phyloP scores from a whole-genome alignment of 2,329 filamentous ascomycete species.

The Parafenestella ontariensis region DNA sequence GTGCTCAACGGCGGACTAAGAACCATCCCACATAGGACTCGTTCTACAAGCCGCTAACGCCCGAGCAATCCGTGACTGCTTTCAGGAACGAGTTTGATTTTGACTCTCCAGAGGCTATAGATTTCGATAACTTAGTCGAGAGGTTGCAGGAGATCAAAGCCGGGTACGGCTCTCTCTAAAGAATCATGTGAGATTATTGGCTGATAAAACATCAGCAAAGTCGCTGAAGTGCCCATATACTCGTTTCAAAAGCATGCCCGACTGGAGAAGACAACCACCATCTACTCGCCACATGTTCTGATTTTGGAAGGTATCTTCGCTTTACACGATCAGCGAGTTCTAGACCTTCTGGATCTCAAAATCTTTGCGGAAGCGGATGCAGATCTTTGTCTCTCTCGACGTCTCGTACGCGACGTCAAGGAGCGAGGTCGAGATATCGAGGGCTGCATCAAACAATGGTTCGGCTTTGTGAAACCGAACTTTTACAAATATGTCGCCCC shows the following conservation, averaged over 20 bases:
- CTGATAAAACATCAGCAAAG: constrained; percentile 64
- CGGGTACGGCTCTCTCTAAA: constrained; percentile 67
- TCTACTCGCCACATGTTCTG: constrained; percentile 95
- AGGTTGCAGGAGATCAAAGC: constrained; percentile 84
- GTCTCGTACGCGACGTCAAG: constrained; percentile 79
- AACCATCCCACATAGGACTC: constrained; percentile 72
- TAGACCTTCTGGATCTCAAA: constrained; percentile 90
- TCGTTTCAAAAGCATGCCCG: constrained; percentile 93
- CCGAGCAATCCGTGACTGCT: constrained; percentile 79
- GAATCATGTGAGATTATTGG: not conserved
- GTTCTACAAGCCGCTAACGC: constrained; percentile 89
- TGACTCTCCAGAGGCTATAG: constrained; percentile 90
- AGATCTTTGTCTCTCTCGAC: constrained; percentile 82
- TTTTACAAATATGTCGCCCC: constrained; percentile 94
- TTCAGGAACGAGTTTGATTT: constrained; percentile 96
- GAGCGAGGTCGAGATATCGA: constrained; percentile 91
- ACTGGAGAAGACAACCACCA: constrained; percentile 77
- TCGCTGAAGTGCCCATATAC: constrained; percentile 91
- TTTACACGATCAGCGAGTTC: constrained; percentile 83
- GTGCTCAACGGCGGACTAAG: constrained; percentile 25
- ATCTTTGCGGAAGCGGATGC: constrained; percentile 97
- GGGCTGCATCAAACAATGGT: constrained; percentile 98
- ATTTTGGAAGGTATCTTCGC: constrained; percentile 97
- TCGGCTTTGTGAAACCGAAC: constrained; percentile 93
- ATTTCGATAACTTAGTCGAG: constrained; percentile 88